Percentiles rank a stretch among this genome's conserved stretches.
Conservation (phyloP, 345 rosid genomes). For the Lepidium africanum region DNA sequence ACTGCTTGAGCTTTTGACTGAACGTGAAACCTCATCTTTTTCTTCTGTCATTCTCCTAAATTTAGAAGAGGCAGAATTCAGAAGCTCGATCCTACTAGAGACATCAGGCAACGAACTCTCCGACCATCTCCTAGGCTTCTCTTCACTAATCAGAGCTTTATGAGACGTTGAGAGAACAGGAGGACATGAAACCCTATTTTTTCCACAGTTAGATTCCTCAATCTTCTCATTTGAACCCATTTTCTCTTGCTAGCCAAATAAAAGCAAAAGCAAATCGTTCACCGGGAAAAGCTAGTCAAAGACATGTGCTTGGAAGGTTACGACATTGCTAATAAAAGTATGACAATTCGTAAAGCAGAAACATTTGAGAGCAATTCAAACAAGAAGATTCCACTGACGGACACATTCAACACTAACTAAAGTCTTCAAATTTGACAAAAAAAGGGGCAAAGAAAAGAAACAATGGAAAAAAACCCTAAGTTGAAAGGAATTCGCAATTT, state of each 20-base stretch:
- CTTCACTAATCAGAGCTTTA: conserved; percentile 30
- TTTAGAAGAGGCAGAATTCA: conserved; percentile 53
- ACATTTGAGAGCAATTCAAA: conserved; percentile 8
- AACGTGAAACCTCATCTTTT: conserved; percentile 54
- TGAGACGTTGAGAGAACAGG: conserved; percentile 32
- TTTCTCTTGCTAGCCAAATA: neutral
- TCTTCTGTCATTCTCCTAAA: conserved; percentile 54
- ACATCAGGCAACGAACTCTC: conserved; percentile 18
- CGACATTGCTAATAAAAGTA: conserved; percentile 3
- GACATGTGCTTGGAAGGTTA: conserved; percentile 19
- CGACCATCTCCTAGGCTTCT: conserved; percentile 21
- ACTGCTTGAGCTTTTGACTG: conserved; percentile 40
- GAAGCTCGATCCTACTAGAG: conserved; percentile 33
- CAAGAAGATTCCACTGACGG: neutral
- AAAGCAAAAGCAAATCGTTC: neutral
- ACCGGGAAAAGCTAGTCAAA: conserved; percentile 15
- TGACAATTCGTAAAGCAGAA: conserved; percentile 12
- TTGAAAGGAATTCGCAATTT: neutral
- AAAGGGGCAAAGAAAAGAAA: neutral
- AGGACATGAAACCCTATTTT: conserved; percentile 28
- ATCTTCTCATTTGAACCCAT: conserved; percentile 40
- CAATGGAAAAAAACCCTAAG: too few relatives aligned
- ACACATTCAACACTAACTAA: conserved; percentile 4
- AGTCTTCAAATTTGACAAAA: conserved; percentile 19
- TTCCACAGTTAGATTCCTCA: conserved; percentile 29